Percentiles rank a stretch among this genome's conserved stretches.
Evolutionary conservation across 768 basidiomycete species (phyloP).

Genomic region (Tulasnella sp.): DNA sequence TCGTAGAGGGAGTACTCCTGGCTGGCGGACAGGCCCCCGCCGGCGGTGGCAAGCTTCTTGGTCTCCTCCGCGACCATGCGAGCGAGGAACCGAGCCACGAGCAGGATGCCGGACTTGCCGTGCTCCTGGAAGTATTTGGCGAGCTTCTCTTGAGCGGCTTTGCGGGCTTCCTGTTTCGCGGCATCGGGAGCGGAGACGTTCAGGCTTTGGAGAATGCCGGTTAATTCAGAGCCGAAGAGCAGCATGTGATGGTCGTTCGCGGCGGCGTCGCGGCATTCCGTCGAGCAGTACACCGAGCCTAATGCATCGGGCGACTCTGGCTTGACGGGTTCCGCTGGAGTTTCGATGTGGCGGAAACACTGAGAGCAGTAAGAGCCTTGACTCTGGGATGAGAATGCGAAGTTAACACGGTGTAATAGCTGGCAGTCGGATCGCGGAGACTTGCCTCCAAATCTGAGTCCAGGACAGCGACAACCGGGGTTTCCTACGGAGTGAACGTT

Average conservation of each 20-base stretch:
- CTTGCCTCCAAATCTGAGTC: slow-evolving; percentile 45
- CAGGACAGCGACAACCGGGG: slow-evolving; percentile 56
- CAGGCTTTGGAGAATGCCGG: slow-evolving; percentile 36
- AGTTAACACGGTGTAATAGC: neutral
- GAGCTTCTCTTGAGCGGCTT: slow-evolving; percentile 48
- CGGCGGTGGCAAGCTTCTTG: slow-evolving; percentile 36
- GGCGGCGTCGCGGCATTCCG: slow-evolving; percentile 45
- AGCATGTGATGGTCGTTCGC: slow-evolving; percentile 52
- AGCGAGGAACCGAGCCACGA: slow-evolving; percentile 62
- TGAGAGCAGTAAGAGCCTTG: slow-evolving; percentile 61
- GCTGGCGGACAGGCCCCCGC: slow-evolving; percentile 12
- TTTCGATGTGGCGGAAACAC: slow-evolving; percentile 51
- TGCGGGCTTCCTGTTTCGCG: slow-evolving; percentile 32
- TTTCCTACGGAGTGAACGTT: slow-evolving; percentile 40
- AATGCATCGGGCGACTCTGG: slow-evolving; percentile 39
- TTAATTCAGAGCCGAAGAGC: slow-evolving; percentile 58
- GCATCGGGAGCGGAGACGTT: slow-evolving; percentile 23
- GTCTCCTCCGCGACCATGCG: slow-evolving; percentile 58
- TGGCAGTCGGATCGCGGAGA: neutral
- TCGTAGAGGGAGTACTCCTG: slow-evolving; percentile 54
- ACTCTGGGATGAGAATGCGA: slow-evolving; percentile 27
- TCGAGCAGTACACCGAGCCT: slow-evolving; percentile 58
- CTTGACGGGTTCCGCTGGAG: slow-evolving; percentile 29
- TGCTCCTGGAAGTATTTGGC: slow-evolving; percentile 43
- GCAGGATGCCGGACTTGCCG: slow-evolving; percentile 35